Conservation (phyloP, 805 yeast species). For the Candida schatavii region DNA sequence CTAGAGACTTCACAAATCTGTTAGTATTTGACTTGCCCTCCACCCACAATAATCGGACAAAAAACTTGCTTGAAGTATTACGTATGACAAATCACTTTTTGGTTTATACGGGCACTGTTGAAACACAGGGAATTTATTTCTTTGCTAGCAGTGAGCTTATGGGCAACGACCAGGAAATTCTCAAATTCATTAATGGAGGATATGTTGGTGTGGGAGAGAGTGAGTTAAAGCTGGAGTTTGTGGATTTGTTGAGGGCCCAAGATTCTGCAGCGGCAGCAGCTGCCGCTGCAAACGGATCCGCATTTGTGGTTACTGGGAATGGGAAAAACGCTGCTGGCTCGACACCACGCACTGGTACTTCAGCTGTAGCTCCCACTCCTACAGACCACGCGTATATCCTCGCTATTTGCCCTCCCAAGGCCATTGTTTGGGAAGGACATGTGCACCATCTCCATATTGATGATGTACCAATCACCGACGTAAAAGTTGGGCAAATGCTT, state of each 20-base stretch:
- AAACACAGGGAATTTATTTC: slow-evolving; percentile 72
- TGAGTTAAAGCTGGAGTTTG: slow-evolving; percentile 23
- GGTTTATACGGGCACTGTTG: slow-evolving; percentile 69
- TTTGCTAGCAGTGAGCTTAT: slow-evolving; percentile 66
- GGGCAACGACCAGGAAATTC: slow-evolving; percentile 37
- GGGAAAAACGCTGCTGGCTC: slow-evolving; percentile 11
- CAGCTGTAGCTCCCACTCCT: slow-evolving; percentile 7
- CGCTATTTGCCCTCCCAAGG: slow-evolving; percentile 75
- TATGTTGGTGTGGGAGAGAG: slow-evolving; percentile 35
- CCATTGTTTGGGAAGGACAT: slow-evolving; percentile 88
- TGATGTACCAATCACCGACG: slow-evolving; percentile 48
- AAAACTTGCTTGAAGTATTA: slow-evolving; percentile 54
- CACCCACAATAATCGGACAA: slow-evolving; percentile 42
- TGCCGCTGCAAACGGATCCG: slow-evolving; percentile 15
- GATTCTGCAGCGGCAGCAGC: slow-evolving; percentile 15
- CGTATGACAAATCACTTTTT: slow-evolving; percentile 70
- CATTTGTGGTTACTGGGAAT: background rate
- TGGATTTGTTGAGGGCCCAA: slow-evolving; percentile 20
- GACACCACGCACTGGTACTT: slow-evolving; percentile 13
- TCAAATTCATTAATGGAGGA: slow-evolving; percentile 38
- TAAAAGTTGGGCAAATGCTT: slow-evolving; percentile 66
- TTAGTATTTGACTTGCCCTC: slow-evolving; percentile 52
- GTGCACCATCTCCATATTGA: slow-evolving; percentile 55
- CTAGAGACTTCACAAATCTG: slow-evolving; percentile 72
- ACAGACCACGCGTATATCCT: slow-evolving; percentile 58